These are phyloP conservation scores for Aspergillus ostianus DNA, from an alignment of 495 filamentous ascomycete genomes.

Conservation along the genomic window DNA sequence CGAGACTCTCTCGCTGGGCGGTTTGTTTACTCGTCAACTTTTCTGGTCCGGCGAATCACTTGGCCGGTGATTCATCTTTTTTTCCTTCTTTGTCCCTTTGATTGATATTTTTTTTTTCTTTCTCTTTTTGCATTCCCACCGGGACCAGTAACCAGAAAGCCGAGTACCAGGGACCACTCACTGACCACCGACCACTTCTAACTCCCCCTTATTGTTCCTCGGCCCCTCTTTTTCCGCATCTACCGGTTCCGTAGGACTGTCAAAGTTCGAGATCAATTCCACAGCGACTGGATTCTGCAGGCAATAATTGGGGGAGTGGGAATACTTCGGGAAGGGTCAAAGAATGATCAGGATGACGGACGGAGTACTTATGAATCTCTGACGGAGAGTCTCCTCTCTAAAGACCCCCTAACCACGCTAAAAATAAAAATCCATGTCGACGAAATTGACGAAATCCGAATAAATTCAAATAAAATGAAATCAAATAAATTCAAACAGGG, in stretches of 20 bases:
- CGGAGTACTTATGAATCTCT: no score
- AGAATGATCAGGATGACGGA: no score
- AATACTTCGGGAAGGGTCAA: no score
- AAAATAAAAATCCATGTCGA: conserved; percentile 3
- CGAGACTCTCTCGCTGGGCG: no score
- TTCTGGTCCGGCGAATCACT: neutral
- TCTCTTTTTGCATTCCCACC: neutral
- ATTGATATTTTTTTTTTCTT: conserved; percentile 2
- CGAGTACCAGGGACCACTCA: neutral
- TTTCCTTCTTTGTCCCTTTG: neutral
- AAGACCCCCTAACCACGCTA: no score
- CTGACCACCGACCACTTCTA: neutral
- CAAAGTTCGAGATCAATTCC: conserved; percentile 2
- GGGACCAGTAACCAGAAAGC: no score
- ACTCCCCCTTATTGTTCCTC: conserved; percentile 1
- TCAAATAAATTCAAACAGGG: conserved; percentile 11
- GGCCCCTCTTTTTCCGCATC: conserved; percentile 11
- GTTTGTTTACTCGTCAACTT: conserved; percentile 2
- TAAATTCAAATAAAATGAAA: conserved; percentile 1
- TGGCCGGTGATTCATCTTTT: no score
- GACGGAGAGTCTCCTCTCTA: no score
- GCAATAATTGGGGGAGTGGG: no score
- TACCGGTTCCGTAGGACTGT: neutral
- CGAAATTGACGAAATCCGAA: neutral
- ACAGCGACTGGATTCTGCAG: neutral